Evolutionary conservation across 1,139 yeast species (phyloP).

Genomic region (Pichia sp.): DNA sequence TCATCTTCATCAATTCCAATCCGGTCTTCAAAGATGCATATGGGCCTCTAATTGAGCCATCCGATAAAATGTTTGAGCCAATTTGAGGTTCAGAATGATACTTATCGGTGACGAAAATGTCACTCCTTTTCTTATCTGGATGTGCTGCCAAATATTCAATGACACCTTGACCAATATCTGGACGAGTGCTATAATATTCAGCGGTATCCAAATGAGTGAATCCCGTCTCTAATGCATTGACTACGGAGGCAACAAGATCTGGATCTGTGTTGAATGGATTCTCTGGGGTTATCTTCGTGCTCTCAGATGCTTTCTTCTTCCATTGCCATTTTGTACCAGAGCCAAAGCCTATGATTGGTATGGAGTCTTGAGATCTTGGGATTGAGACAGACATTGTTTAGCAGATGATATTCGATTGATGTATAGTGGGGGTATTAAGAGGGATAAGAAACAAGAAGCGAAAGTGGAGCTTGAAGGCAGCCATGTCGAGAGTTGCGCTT

Average conservation of each 20-base stretch:
- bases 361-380: conserved; percentile 22
- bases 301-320: conserved; percentile 31
- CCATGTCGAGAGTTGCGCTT: too few species aligned
- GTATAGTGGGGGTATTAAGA: too few species aligned
- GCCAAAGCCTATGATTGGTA: conserved; percentile 39
- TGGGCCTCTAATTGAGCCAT: conserved; percentile 36
- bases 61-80: conserved; percentile 1
- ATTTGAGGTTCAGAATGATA: conserved; percentile 27
- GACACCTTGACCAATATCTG: conserved; percentile 48
- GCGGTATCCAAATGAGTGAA: conserved; percentile 53
- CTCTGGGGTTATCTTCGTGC: conserved; percentile 21
- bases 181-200: conserved; percentile 50
- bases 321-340: conserved; percentile 61
- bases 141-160: conserved; percentile 15
- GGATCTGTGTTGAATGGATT: conserved; percentile 25
- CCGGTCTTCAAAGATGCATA: conserved; percentile 42
- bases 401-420: too few species aligned
- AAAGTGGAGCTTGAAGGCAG: too few species aligned
- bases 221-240: conserved; percentile 38
- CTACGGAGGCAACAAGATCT: conserved; percentile 36
- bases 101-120: conserved; percentile 51
- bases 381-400: conserved; percentile 8
- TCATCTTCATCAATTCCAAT: conserved; percentile 40
- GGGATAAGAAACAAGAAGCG: too few species aligned
- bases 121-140: conserved; percentile 35